Evolutionary conservation across 2,329 filamentous ascomycete genomes (phyloP), one percentile per base, ranked within the genome.

Genomic region (Cordyceps militaris): DNA sequence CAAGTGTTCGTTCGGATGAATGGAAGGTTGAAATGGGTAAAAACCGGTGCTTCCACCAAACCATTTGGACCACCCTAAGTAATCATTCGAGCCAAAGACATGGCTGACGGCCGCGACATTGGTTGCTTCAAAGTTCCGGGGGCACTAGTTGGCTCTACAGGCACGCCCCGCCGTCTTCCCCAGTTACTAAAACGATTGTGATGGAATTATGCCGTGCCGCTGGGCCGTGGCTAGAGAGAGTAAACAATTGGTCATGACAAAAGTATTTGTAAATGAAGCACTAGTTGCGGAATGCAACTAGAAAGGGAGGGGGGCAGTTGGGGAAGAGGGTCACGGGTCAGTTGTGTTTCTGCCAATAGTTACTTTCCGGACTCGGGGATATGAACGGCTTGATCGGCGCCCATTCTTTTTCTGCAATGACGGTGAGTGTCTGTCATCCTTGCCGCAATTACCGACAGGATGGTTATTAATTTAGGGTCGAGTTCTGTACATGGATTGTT

Each of bases 1-100:
- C 53, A 38, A 48, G 26, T 26, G 54, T 56, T 49, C 54, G 54
- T 56, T 49, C 54, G 54, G 54, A 49, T 56, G 54, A 56, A 56
- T 14, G 54, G 54, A 49, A 48, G 23, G 34, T 16, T 21, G 34
- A 48, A 48, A 19, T 40, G 10, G 6, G 23, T 7, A 4, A 1
- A 19, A 19, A 16, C 23, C 23, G 42, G 21, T 38, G 53, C 52
- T 36, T 32, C 34, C 24, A 23, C n/a, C 9, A 2, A 1, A 9
- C n/a, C 19, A 16, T 38, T n/a, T n/a, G n/a, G n/a, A 16, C 5
- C n/a, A 19, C 3, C 23, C 3, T 50, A 21, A 38, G 11, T 26
- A 51, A 34, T 43, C 40, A 14, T 16, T 42, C 14, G 46, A 40
- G 43, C 23, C 46, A 42, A 19, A 48, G 34, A 36, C 23, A 49